A percentile compares a stretch with the other conserved stretches of the same genome.
phyloP scores from a whole-genome alignment of 495 filamentous ascomycete genomes.

The Podospora bellae-mahoneyi region DNA sequence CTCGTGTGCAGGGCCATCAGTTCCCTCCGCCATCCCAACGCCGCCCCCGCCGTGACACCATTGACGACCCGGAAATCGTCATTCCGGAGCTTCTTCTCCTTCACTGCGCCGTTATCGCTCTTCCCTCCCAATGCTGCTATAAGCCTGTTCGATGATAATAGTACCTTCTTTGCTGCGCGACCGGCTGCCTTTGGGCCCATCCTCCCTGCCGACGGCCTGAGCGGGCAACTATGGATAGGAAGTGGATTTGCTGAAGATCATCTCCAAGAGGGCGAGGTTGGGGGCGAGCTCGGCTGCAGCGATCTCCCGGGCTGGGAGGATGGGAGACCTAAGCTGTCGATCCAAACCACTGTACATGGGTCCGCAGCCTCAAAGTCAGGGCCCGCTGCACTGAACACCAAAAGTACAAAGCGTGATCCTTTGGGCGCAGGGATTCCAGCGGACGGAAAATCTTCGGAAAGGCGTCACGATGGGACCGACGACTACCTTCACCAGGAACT shows the following conservation, averaged over 20 bases:
- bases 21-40: slow-evolving; percentile 29
- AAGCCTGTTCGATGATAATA: slow-evolving; percentile 95
- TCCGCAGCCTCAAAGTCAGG: slow-evolving; percentile 24
- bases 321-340: slow-evolving; percentile 32
- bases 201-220: slow-evolving; percentile 70
- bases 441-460: slow-evolving; percentile 25
- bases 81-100: slow-evolving; percentile 46
- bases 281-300: slow-evolving; percentile 94
- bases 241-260: slow-evolving; percentile 81
- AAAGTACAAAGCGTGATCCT: slow-evolving; percentile 20
- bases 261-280: slow-evolving; percentile 57
- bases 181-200: slow-evolving; percentile 90
- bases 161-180: slow-evolving; percentile 88
- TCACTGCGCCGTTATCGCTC: slow-evolving; percentile 59
- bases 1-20: slow-evolving; percentile 45
- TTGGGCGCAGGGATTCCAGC: slow-evolving; percentile 24
- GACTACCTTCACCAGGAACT: slow-evolving; percentile 79
- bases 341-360: slow-evolving; percentile 21
- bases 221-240: slow-evolving; percentile 84
- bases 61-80: slow-evolving; percentile 30
- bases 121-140: slow-evolving; percentile 95
- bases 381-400: slow-evolving; percentile 12
- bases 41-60: slow-evolving; percentile 26
- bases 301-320: slow-evolving; percentile 91
- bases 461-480: slow-evolving; percentile 75